Conservation (phyloP, 2,329 filamentous ascomycete species). For the Helotiales sp. region DNA sequence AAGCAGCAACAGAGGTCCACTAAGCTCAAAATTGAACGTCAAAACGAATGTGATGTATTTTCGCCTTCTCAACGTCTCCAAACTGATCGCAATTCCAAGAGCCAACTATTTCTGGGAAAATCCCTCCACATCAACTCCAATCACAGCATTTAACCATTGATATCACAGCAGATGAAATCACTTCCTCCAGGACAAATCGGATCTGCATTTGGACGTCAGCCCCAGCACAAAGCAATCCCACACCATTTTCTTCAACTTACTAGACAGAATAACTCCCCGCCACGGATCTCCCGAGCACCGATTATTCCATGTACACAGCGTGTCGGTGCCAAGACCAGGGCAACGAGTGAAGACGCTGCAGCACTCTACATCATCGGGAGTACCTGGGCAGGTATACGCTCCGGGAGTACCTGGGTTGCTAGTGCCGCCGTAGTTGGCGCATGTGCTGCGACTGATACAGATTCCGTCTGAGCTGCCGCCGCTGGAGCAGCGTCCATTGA, state of each 20-base stretch:
- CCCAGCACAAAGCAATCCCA: neutral
- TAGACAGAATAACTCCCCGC: neutral
- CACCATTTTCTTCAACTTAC: neutral
- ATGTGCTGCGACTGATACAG: neutral
- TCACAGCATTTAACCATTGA: neutral
- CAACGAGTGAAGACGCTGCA: neutral
- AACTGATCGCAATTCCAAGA: too few species aligned
- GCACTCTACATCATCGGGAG: neutral
- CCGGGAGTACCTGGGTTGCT: neutral
- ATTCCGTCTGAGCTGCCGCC: neutral
- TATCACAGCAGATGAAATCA: neutral
- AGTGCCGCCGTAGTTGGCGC: neutral
- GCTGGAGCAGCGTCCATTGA: neutral
- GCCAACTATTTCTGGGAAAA: too few species aligned
- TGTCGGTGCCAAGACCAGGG: neutral
- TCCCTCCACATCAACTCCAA: too few species aligned
- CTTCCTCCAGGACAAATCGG: slow-evolving; percentile 1
- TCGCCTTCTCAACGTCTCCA: too few species aligned
- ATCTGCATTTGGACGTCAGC: neutral
- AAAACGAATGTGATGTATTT: too few species aligned
- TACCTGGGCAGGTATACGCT: neutral
- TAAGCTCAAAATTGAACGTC: too few species aligned
- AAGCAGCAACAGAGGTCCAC: too few species aligned
- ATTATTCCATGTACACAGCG: neutral
- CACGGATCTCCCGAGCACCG: neutral